Evolutionary conservation across 345 rosid genomes (phyloP).

Genomic region (Capsella bursapastoris): DNA sequence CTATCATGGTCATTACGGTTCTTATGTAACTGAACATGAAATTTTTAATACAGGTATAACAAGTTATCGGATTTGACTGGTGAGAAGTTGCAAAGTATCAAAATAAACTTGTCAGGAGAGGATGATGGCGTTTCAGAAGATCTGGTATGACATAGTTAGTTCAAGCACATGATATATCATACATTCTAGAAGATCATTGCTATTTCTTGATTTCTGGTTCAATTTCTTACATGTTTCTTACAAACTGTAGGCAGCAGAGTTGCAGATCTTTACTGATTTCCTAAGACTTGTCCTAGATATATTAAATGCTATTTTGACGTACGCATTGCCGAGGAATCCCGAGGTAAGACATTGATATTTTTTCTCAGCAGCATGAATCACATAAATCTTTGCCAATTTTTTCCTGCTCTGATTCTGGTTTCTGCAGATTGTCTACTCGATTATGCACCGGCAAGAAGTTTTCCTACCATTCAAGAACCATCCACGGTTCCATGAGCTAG

Average conservation of each 20-base stretch:
- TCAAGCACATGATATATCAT: slow-evolving; percentile 18
- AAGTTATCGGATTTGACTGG: slow-evolving; percentile 75
- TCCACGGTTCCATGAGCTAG: slow-evolving; percentile 87
- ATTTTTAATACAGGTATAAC: slow-evolving; percentile 68
- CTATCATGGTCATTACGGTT: slow-evolving; percentile 8
- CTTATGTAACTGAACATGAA: slow-evolving; percentile 25
- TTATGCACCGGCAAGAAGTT: slow-evolving; percentile 97
- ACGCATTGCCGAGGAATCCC: slow-evolving; percentile 92
- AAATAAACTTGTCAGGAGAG: slow-evolving; percentile 54
- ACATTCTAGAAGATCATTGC: slow-evolving; percentile 8
- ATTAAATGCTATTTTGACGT: slow-evolving; percentile 90
- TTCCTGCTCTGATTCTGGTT: slow-evolving; percentile 20
- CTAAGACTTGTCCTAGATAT: slow-evolving; percentile 96
- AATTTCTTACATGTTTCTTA: slow-evolving; percentile 17
- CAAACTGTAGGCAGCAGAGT: slow-evolving; percentile 75
- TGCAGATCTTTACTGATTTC: slow-evolving; percentile 95
- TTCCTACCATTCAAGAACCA: slow-evolving; percentile 89
- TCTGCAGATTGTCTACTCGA: slow-evolving; percentile 85
- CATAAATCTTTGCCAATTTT: neutral
- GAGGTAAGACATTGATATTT: slow-evolving; percentile 58
- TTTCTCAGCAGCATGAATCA: slow-evolving; percentile 16
- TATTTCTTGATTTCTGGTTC: slow-evolving; percentile 21
- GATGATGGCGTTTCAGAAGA: slow-evolving; percentile 67
- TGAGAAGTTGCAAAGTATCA: slow-evolving; percentile 55
- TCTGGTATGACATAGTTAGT: slow-evolving; percentile 55